A percentile compares a stretch with the other conserved stretches of the same genome.
These are phyloP conservation scores for Abelmoschus esculentus DNA, from an alignment of 345 rosid genomes.

Conservation along the genomic window DNA sequence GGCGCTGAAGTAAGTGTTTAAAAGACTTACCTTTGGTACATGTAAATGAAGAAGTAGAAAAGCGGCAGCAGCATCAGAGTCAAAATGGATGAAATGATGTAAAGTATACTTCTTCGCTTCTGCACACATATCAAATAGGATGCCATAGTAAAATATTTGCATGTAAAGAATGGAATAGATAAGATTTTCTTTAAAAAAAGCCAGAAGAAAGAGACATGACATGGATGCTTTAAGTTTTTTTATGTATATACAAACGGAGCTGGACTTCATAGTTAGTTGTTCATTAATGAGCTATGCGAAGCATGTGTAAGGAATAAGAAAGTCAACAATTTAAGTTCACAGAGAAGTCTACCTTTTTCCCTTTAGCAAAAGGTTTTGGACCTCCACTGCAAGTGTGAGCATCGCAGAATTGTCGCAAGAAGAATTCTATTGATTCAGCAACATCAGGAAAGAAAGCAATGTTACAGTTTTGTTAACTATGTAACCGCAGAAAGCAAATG, in stretches of 20 bases:
- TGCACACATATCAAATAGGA: constrained; percentile 21
- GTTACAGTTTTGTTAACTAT: background rate
- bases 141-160: background rate
- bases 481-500: background rate
- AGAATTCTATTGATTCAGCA: constrained; percentile 38
- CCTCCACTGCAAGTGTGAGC: constrained; percentile 57
- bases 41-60: constrained; percentile 40
- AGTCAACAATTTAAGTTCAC: background rate
- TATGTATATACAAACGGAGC: no score
- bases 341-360: constrained; percentile 36
- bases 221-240: no score
- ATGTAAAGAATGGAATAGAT: no score
- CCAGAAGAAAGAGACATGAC: no score
- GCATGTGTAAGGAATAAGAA: constrained; percentile 2
- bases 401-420: constrained; percentile 75
- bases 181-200: no score
- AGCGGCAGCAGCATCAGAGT: constrained; percentile 51
- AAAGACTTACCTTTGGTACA: no score
- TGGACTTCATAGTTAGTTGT: no score
- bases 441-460: background rate
- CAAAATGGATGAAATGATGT: constrained; percentile 40
- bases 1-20: no score
- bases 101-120: constrained; percentile 42
- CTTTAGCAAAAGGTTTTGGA: constrained; percentile 45
- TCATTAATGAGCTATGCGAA: no score